Evolutionary conservation across 192 early-diverging fungal genomes (phyloP), one percentile per base, ranked within the genome.

Genomic region (Coemansia umbellata): DNA sequence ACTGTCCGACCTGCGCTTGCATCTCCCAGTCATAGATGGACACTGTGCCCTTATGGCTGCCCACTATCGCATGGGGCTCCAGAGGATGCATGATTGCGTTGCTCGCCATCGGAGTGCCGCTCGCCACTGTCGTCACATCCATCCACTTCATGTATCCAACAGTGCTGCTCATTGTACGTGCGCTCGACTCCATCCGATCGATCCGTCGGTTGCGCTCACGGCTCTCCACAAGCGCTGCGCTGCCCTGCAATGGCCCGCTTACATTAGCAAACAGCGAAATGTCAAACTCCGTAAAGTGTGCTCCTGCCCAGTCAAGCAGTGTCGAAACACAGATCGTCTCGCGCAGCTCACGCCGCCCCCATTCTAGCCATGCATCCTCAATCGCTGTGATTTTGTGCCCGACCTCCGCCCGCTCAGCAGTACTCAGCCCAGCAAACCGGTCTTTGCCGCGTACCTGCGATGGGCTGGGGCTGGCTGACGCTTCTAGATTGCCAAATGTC

Each of bases 31-130:
- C 72, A 18, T 56, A 79, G 47, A 75, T 62, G 4, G 52, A 53
- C 0, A 79, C 67, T 36, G 71, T 82, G 27, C 88, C 82, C 37
- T 80, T 78, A 22, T 81, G 80, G 59, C 91, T 87, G 8, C 90
- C 85, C 31, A 84, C 84, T 2, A 92, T 73, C 30, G 92, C 72
- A 66, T 95, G 89, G 15, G 87, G 83, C 65, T 96, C 93, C 59
- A 86, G 90, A 39, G 85, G 83, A 62, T 98, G 95, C 74, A 94
- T 85, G 2, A 82, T 60, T 18, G 74, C 63, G 9, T 55, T 39
- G 14, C 57, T 48, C 0, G 74, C 56, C 14, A 47, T 27, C 5
- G 11, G 41, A 6, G 52, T 31, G 17, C 44, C 47, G 19, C 33
- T 27, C 0, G 47, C 74, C 23, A 71, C 63, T 0, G 74, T 21